A percentile compares a stretch with the other conserved stretches of the same genome.
Conservation (phyloP, 192 early-diverging fungal genomes). For the Coemansia sp. region DNA sequence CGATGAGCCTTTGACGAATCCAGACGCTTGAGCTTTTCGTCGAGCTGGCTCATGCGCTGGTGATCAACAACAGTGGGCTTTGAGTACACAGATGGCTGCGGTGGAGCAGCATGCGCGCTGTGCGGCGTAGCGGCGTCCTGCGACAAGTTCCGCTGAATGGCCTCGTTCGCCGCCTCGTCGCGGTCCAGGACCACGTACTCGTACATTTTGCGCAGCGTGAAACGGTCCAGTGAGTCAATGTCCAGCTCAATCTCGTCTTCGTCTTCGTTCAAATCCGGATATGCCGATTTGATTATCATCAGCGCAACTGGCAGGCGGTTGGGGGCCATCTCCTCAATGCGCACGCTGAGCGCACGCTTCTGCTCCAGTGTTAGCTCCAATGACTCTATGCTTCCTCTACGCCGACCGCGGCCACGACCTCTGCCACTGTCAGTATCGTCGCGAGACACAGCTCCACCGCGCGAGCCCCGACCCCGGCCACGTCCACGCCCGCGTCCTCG, state of each 20-base stretch:
- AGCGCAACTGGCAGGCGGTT: slow-evolving; percentile 44
- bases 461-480: slow-evolving; percentile 40
- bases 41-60: slow-evolving; percentile 43
- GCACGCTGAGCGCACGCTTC: slow-evolving; percentile 75
- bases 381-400: slow-evolving; percentile 49
- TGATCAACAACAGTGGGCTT: slow-evolving; percentile 26
- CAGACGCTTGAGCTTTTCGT: slow-evolving; percentile 53
- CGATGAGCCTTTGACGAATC: slow-evolving; percentile 41
- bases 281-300: slow-evolving; percentile 54
- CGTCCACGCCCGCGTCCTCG: slow-evolving; percentile 34
- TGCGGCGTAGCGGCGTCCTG: slow-evolving; percentile 20
- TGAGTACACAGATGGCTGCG: slow-evolving; percentile 35
- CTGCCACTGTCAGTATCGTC: slow-evolving; percentile 24
- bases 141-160: slow-evolving; percentile 49
- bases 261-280: slow-evolving; percentile 55
- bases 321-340: slow-evolving; percentile 38
- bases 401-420: slow-evolving; percentile 39
- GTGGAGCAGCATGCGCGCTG: slow-evolving; percentile 52
- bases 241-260: slow-evolving; percentile 95
- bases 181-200: slow-evolving; percentile 72
- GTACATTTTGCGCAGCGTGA: slow-evolving; percentile 82
- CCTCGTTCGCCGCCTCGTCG: slow-evolving; percentile 52
- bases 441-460: slow-evolving; percentile 35
- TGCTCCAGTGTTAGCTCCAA: slow-evolving; percentile 76
- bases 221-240: slow-evolving; percentile 84